Conservation (phyloP, 192 early-diverging fungal species). For the Gigaspora rosea region DNA sequence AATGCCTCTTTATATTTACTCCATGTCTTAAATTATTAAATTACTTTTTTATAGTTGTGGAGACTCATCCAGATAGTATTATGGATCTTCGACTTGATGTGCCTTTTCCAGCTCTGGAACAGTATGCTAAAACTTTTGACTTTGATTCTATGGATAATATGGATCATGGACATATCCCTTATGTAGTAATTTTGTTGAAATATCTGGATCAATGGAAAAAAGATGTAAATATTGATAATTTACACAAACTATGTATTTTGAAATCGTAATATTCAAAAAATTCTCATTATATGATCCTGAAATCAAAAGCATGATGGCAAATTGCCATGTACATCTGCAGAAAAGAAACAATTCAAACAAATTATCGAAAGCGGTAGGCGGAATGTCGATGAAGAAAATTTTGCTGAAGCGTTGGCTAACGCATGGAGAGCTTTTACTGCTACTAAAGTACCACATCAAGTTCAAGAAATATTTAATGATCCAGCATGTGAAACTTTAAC, state of each 20-base stretch:
- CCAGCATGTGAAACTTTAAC: constrained; percentile 52
- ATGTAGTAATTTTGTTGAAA: constrained; percentile 78
- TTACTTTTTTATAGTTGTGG: constrained; percentile 66
- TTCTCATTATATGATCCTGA: neutral
- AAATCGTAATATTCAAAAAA: neutral
- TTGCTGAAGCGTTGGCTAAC: constrained; percentile 78
- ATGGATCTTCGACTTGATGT: constrained; percentile 81
- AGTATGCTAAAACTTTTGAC: constrained; percentile 67
- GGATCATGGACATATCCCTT: constrained; percentile 84
- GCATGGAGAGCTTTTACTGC: constrained; percentile 63
- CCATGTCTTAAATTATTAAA: constrained; percentile 4
- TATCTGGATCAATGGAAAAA: constrained; percentile 74
- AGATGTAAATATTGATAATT: constrained; percentile 42
- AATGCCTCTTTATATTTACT: constrained; percentile 8
- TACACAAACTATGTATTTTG: neutral
- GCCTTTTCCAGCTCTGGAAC: constrained; percentile 75
- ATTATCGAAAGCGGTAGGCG: constrained; percentile 58
- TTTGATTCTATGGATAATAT: constrained; percentile 65
- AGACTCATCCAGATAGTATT: constrained; percentile 80
- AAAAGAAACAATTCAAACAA: constrained; percentile 69
- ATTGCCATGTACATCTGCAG: constrained; percentile 58
- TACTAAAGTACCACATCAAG: constrained; percentile 51
- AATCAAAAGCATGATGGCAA: constrained; percentile 57
- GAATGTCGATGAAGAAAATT: constrained; percentile 81
- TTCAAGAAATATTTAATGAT: constrained; percentile 61